Base-by-base conservation (phyloP, 2,329 filamentous ascomycete genomes). In the Cladosporium austrohemisphaericum region DNA sequence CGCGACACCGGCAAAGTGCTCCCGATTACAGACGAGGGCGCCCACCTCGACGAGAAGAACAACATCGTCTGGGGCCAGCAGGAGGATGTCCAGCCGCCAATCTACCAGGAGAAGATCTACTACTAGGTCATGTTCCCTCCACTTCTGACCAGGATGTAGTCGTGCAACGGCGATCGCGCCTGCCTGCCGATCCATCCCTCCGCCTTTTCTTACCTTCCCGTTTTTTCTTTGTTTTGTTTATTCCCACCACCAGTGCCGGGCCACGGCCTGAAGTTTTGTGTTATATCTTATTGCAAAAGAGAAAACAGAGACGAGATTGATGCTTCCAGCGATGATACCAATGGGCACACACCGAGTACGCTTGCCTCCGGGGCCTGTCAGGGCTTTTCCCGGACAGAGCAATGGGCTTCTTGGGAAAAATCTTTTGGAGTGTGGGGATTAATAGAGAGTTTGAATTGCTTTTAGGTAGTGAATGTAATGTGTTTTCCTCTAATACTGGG, bases 11-110 rank as follows among this genome's bases (percentile, higher is more conserved):
- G 74, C 57, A 80, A 78, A 60, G 78, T 87, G 25, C 86, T 89
- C 23, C 80, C 84, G 1, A 92, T 94, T 55, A 91, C 86, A 0
- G 89, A 95, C 57, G 85, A 88, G 57, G 85, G 84, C 14, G 85
- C 85, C 36, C 77, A 71, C 41, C 69, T 92, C 43, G 76, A 86
- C 59, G 85, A 86, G 58, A 86, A 88, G 71, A 83, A 83, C 65
- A 80, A 79, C 56, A 71, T 85, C 52, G 66, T 74, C 19, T 83
- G 80, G 79, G 31, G 43, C 31, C 20, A 36, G 22, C n/a, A 46
- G n/a, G 74, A 81, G 61, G 61, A 71, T 9, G 73, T 80, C 52
- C 73, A 71, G 47, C 79, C 81, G 38, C 81, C 81, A 3, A 77
- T 84, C 56, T 83, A 77, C 62, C 60, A 77, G 58, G 75, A 79